Evolutionary conservation across 495 filamentous ascomycete species (phyloP).

Genomic region (Aspergillus egyptiacus): DNA sequence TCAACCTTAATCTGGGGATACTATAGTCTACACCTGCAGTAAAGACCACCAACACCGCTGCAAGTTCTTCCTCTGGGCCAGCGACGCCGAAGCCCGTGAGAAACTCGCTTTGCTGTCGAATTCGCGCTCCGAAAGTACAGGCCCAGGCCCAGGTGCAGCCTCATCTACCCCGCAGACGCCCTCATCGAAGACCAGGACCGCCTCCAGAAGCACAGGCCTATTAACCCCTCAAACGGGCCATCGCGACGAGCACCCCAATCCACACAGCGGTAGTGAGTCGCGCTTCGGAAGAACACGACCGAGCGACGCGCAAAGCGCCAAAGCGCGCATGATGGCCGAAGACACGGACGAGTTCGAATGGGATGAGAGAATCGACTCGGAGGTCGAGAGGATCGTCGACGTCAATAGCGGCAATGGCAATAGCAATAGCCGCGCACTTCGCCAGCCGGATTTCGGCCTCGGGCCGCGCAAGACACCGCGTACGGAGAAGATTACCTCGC

Average conservation of each 20-base stretch:
- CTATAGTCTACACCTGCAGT: conserved; percentile 62
- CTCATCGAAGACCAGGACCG: conserved; percentile 10
- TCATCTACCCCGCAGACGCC: conserved; percentile 24
- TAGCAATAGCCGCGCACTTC: conserved; percentile 5
- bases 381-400: conserved; percentile 3
- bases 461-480: conserved; percentile 38
- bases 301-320: conserved; percentile 27
- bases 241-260: conserved; percentile 5
- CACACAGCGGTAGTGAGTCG: conserved; percentile 3
- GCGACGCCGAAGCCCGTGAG: conserved; percentile 55
- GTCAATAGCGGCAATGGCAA: neutral
- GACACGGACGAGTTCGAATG: conserved; percentile 43
- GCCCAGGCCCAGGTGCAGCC: neutral
- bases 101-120: conserved; percentile 46
- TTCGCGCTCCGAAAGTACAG: conserved; percentile 35
- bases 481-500: conserved; percentile 41
- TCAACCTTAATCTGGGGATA: too few species aligned
- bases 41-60: conserved; percentile 48
- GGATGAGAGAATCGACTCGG: conserved; percentile 23
- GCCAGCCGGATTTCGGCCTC: conserved; percentile 24
- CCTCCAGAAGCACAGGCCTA: conserved; percentile 17
- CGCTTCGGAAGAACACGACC: neutral
- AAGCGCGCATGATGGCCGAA: conserved; percentile 37
- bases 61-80: conserved; percentile 66
- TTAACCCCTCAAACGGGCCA: conserved; percentile 36